Evolutionary conservation across 2,329 filamentous ascomycete species (phyloP), one percentile per base, ranked within the genome.

Genomic region (Stemphylium beticola): DNA sequence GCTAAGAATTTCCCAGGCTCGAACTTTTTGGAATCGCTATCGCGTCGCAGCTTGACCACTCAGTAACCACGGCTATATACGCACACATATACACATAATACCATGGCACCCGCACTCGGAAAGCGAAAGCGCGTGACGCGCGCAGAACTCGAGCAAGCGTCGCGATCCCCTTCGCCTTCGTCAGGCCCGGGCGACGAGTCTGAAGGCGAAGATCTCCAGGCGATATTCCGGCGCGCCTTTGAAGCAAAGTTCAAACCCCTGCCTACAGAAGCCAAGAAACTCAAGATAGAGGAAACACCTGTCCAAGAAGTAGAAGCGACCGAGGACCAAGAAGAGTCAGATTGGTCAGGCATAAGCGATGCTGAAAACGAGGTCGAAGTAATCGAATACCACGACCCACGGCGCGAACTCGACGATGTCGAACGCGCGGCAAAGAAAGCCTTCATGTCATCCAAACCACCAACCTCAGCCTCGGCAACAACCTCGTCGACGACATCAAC

Each of bases 241-340:
- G 95, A 97, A 77, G 85, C 91, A 24, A 87, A 90, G 71, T 98
- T 97, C 78, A 85, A 87, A 71, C 92, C 93, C 8, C 75, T 96
- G 34, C 81, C 81, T 10, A 55, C 64, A 14, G 68, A 69, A 36
- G 73, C 75, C 3, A 68, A 75, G 50, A 71, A 58, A 55, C 46
- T 52, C 18, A 68, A 65, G 43, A 33, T 58, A 2, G 68, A 74
- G 14, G 55, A 66, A 11, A 56, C 66, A 4, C 64, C 65, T 7
- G 66, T 73, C 29, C 50, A 62, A 8, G 65, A 74, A 0, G 69
- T 74, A 2, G 68, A 69, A 10, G 65, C 63, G 9, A 66, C 69
- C 8, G 65, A 66, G 7, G 61, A 69, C 2, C 65, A 73, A 0
- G 70, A 74, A 1, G 78, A 74, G 6, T 81, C 81, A 4, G 85